Base-by-base conservation (phyloP, 2,329 filamentous ascomycete species). In the Epichloe sp. region DNA sequence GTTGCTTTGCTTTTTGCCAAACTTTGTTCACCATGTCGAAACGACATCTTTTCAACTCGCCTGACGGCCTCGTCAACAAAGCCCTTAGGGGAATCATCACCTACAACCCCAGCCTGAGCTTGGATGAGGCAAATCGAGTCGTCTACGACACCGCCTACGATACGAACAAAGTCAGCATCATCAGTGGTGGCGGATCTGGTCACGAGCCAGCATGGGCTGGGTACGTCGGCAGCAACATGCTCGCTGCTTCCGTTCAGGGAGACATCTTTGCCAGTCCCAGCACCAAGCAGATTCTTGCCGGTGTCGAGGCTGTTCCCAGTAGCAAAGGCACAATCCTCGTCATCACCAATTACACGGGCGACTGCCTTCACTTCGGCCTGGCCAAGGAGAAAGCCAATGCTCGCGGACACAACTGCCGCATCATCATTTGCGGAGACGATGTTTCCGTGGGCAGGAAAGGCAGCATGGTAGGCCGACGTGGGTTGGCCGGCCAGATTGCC, bases 301-400 rank as follows among this genome's bases (percentile, higher is more conserved):
- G 73, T 5, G 73, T 83, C 41, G 73, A 76, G 48, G 69, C 71
- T 44, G 75, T 73, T 11, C 77, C 73, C n/a, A 79, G 70, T 31
- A 68, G 72, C 36, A 68, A 67, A 58, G 80, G 80, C 38, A 76
- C 75, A 2, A 75, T 83, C 46, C 67, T 83, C 2, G 74, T 83
- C 47, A 75, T 82, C 54, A 82, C 78, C 44, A 84, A 84, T 63
- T 82, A 83, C 62, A 82, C 79, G 0, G 79, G 79, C 45, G 79
- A 82, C 62, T 79, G 79, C 52, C 66, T 82, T 54, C 79, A 82
- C 60, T 80, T 81, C 56, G 78, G 78, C 1, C 65, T 82, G 12
- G 79, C 79, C 2, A 75, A 75, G 48, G 78, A 79, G 56, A 79
- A 74, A 63, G 79, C 75, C 38, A 72, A 72, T 46, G 75, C 77